A percentile compares a stretch with the other conserved stretches of the same genome.
Evolutionary conservation across 2,329 filamentous ascomycete species (phyloP).

Genomic region (Cladosporium sp.): DNA sequence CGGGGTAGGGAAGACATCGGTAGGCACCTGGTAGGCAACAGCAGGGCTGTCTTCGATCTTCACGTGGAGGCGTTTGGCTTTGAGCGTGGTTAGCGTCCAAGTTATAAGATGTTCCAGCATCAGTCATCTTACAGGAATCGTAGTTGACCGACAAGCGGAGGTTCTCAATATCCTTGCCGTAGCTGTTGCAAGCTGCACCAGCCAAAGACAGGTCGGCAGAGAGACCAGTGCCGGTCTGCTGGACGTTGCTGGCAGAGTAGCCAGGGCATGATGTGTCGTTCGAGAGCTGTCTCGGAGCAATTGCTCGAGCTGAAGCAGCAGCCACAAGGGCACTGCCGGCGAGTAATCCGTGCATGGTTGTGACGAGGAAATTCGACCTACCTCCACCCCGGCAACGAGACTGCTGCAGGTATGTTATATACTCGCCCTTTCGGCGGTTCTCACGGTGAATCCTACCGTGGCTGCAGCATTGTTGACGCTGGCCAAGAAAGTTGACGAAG

Average conservation of each 20-base stretch:
- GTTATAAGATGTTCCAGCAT: neutral
- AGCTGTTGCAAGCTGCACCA: constrained; percentile 16
- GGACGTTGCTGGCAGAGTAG: constrained; percentile 16
- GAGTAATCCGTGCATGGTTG: constrained; percentile 6
- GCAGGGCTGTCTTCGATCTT: constrained; percentile 13
- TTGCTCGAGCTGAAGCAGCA: constrained; percentile 9
- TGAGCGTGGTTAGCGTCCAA: neutral
- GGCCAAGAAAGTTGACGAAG: constrained; percentile 2
- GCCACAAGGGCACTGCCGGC: constrained; percentile 9
- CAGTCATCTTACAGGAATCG: constrained; percentile 46
- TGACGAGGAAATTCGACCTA: neutral
- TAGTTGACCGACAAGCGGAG: constrained; percentile 52
- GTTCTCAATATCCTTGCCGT: constrained; percentile 17
- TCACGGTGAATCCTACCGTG: constrained; percentile 1
- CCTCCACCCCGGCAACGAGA: neutral
- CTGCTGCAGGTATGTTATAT: neutral
- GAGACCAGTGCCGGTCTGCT: constrained; percentile 11
- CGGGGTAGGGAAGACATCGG: constrained; percentile 5
- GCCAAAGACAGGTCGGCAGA: constrained; percentile 16
- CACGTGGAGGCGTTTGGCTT: constrained; percentile 15
- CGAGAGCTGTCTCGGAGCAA: neutral
- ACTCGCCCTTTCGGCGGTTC: neutral
- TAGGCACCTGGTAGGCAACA: constrained; percentile 13
- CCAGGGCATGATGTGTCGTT: constrained; percentile 15
- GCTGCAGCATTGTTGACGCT: constrained; percentile 10